Conservation (phyloP, 148 eudicot genomes). For the Rhododendron molle region DNA sequence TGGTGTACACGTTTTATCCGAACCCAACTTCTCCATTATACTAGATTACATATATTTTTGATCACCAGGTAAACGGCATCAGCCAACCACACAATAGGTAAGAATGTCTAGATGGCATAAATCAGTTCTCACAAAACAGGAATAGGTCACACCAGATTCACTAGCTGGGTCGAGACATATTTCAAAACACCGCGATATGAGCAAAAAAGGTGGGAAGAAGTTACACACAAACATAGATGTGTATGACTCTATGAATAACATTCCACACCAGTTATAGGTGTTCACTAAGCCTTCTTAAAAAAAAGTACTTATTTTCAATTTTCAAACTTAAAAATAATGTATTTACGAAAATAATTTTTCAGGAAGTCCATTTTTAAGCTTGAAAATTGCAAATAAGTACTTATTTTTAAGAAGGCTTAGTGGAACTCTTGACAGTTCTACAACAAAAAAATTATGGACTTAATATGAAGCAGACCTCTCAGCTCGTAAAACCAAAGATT, state of each 20-base stretch:
- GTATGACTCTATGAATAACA: background rate
- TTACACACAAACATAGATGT: background rate
- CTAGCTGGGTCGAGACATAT: background rate
- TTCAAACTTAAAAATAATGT: too few species aligned
- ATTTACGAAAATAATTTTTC: too few species aligned
- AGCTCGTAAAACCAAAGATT: slow-evolving; percentile 70
- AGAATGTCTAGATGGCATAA: background rate
- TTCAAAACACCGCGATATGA: background rate
- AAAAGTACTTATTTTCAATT: too few species aligned
- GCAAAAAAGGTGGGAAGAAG: background rate
- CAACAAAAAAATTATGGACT: background rate
- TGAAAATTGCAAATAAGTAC: too few species aligned
- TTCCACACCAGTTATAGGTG: background rate
- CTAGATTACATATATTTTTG: background rate
- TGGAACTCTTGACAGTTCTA: too few species aligned
- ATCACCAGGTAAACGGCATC: background rate
- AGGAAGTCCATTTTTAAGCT: too few species aligned
- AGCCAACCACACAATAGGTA: slow-evolving; percentile 1
- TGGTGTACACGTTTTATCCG: background rate
- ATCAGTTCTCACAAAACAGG: background rate
- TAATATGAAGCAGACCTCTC: slow-evolving; percentile 55
- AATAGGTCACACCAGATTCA: slow-evolving; percentile 7
- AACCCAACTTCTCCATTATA: background rate
- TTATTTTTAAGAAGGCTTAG: too few species aligned
- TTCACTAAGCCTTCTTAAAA: too few species aligned